Base-by-base conservation (phyloP, 2,329 filamentous ascomycete genomes). In the Alternaria triticimaculans region DNA sequence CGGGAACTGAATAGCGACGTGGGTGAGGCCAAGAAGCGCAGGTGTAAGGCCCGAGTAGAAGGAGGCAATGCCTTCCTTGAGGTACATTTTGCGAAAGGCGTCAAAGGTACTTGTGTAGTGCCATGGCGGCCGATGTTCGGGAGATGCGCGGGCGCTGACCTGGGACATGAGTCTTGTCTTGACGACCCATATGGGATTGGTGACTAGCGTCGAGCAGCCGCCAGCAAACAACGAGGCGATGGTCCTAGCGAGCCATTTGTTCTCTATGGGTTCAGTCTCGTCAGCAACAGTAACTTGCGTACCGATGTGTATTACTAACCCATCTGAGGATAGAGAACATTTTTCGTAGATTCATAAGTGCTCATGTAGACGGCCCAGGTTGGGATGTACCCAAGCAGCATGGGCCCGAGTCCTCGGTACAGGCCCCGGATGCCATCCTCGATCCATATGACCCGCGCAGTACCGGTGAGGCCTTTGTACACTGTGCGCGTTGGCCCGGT, bases 351-450 rank as follows among this genome's bases (percentile, higher is more conserved):
- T 80, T 97, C 96, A 81, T 99, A 99, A 41, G 98, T 92, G 21
- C 93, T 96, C 81, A 99, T 93, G 86, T 96, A 99, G 56, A 99
- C 95, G 23, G 95, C 96, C 96, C 96, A 99, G 0, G 96, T 99
- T 5, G 96, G 96, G 64, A 99, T 83, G 80, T 99, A 99, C 12
- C 96, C 96, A 77, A 99, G 83, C 72, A 99, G 89, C 84, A 99
- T 97, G 18, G 96, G 96, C 0, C 94, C 94, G 56, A 99, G 84
- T 12, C 96, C 96, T 80, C 96, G 89, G 78, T 99, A 99, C 85
- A 99, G 88, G 64, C 96, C 96, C 63, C 90, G 88, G 60, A 98
- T 79, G 10, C 96, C 96, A 81, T 98, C 96, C 75, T 97, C 90
- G 58, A 84, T 86, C 89, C 93, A 94, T 68, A 99, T 99, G 6